Conservation (phyloP, 1,139 yeast genomes). For the Lodderomyces orthopsilosis region DNA sequence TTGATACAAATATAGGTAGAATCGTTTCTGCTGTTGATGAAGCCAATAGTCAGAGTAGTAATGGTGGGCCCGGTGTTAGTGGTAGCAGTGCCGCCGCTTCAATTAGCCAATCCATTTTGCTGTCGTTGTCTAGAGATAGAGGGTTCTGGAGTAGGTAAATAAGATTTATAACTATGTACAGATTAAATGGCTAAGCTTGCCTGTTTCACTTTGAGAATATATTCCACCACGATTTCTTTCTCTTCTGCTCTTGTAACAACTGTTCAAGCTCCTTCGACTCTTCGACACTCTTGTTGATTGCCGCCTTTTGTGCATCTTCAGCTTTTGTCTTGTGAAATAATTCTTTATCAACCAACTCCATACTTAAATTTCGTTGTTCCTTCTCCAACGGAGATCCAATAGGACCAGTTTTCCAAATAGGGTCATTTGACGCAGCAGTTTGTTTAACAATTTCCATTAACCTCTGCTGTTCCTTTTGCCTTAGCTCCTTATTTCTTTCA, state of each 20-base stretch:
- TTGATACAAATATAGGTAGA: slow-evolving; percentile 80
- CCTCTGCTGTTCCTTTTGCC: slow-evolving; percentile 65
- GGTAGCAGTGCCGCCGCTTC: slow-evolving; percentile 5
- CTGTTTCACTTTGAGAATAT: slow-evolving; percentile 11
- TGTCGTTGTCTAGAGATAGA: slow-evolving; percentile 45
- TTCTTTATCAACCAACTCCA: slow-evolving; percentile 47
- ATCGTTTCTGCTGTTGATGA: slow-evolving; percentile 81
- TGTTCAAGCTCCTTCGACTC: slow-evolving; percentile 31
- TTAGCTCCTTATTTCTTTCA: slow-evolving; percentile 59
- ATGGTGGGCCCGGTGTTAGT: slow-evolving; percentile 7
- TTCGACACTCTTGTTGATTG: slow-evolving; percentile 35
- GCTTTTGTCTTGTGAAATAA: slow-evolving; percentile 48
- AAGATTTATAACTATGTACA: slow-evolving; percentile 3
- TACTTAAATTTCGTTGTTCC: slow-evolving; percentile 30
- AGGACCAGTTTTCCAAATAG: slow-evolving; percentile 78
- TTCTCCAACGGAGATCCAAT: slow-evolving; percentile 64
- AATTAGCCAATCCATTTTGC: slow-evolving; percentile 33
- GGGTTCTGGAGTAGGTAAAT: slow-evolving; percentile 39
- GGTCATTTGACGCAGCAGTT: slow-evolving; percentile 66
- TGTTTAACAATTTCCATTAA: slow-evolving; percentile 61
- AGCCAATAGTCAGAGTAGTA: slow-evolving; percentile 49
- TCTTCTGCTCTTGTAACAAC: slow-evolving; percentile 28
- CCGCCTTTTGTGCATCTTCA: slow-evolving; percentile 39
- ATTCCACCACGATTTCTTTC: slow-evolving; percentile 34
- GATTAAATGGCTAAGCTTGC: not conserved